Percentiles rank a stretch among this genome's conserved stretches.
Evolutionary conservation across 192 early-diverging fungal species (phyloP).

Genomic region (Podochytrium sp.): DNA sequence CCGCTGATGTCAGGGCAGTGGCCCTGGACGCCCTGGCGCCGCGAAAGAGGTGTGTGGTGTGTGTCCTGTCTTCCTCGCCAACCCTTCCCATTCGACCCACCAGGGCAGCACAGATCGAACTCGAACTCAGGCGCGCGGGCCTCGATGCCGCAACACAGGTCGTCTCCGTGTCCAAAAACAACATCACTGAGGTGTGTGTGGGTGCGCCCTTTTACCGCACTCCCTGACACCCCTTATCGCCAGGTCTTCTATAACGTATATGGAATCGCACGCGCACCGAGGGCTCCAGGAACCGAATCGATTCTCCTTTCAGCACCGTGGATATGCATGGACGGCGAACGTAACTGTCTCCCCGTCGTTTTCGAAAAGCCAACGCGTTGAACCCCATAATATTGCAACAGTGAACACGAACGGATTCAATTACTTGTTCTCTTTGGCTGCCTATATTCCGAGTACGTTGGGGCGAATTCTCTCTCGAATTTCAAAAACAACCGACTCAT

Average conservation of each 20-base stretch:
- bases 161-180: background rate
- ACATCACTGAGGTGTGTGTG: conserved; percentile 2
- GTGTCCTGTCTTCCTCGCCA: background rate
- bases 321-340: conserved; percentile 61
- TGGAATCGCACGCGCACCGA: conserved; percentile 78
- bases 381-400: no score
- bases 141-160: background rate
- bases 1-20: conserved; percentile 3
- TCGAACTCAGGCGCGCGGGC: background rate
- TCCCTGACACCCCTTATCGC: conserved; percentile 46
- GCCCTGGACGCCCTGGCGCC: conserved; percentile 1
- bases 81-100: background rate
- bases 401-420: conserved; percentile 46
- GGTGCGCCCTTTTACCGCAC: conserved; percentile 54
- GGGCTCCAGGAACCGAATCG: conserved; percentile 88
- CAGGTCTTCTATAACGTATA: conserved; percentile 73
- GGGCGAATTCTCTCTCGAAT: background rate
- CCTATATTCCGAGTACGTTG: conserved; percentile 43
- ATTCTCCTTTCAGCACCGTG: conserved; percentile 84
- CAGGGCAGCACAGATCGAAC: conserved; percentile 1
- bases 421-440: conserved; percentile 48
- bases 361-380: background rate
- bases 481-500: background rate
- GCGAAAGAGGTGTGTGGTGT: background rate
- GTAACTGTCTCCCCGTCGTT: conserved; percentile 50